Evolutionary conservation across 2,329 filamentous ascomycete genomes (phyloP).

Genomic region (Monosporascus sp.): DNA sequence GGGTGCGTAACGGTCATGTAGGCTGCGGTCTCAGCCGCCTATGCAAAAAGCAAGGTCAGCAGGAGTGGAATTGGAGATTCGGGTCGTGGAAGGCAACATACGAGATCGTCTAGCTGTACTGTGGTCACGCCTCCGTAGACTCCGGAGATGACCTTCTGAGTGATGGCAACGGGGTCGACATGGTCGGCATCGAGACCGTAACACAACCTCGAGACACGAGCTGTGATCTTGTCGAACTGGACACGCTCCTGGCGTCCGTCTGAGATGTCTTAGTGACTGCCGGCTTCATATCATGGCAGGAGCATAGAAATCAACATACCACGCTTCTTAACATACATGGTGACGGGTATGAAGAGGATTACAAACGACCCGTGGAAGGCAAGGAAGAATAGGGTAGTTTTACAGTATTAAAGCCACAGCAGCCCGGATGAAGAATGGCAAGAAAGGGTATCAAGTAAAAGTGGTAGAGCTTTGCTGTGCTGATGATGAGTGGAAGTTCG

Average conservation of each 20-base stretch:
- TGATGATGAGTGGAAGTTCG: neutral
- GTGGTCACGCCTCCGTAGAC: constrained; percentile 98
- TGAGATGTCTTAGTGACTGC: constrained; percentile 32
- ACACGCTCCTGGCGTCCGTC: constrained; percentile 99
- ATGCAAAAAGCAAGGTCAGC: constrained; percentile 16
- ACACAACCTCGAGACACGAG: constrained; percentile 93
- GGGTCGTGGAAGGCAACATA: constrained; percentile 42
- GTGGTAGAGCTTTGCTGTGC: neutral
- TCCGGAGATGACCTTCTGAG: constrained; percentile 98
- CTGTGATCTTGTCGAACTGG: constrained; percentile 99
- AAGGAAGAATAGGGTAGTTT: constrained; percentile 6
- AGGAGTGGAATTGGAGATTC: constrained; percentile 1
- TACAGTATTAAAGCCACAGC: constrained; percentile 1
- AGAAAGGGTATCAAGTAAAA: neutral
- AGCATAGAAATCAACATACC: constrained; percentile 38
- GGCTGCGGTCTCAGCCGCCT: constrained; percentile 97
- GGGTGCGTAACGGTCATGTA: constrained; percentile 99
- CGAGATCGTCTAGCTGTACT: constrained; percentile 91
- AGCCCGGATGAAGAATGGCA: neutral
- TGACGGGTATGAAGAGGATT: constrained; percentile 23
- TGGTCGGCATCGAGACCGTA: constrained; percentile 93
- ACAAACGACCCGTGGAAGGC: constrained; percentile 10
- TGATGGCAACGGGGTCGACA: constrained; percentile 96
- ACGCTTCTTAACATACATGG: constrained; percentile 60
- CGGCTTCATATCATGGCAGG: neutral